These are phyloP conservation scores for Podosphaera fusca DNA, from an alignment of 2,329 filamentous ascomycete species.

Conservation along the genomic window DNA sequence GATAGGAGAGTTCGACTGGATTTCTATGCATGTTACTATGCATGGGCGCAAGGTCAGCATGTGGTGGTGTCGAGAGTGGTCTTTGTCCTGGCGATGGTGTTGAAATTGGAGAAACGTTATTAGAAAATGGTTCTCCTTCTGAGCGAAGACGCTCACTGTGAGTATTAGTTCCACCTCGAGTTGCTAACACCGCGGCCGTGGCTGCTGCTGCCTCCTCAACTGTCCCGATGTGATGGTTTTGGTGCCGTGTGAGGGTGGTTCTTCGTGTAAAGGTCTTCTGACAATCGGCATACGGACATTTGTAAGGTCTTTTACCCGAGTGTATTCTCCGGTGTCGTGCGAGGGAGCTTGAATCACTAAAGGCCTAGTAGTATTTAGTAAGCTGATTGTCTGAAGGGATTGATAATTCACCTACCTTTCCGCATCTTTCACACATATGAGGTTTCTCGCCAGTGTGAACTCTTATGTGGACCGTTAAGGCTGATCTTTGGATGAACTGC, in stretches of 20 bases:
- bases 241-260: conserved; percentile 83
- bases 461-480: conserved; percentile 80
- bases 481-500: conserved; percentile 90
- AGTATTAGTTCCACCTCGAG: conserved; percentile 15
- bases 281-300: conserved; percentile 90
- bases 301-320: conserved; percentile 86
- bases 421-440: conserved; percentile 89
- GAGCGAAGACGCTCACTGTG: conserved; percentile 32
- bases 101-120: conserved; percentile 49
- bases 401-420: conserved; percentile 43
- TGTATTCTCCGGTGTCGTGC: conserved; percentile 87
- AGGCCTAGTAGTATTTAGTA: conserved; percentile 37
- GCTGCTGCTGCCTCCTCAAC: conserved; percentile 82
- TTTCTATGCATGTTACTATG: conserved; percentile 35
- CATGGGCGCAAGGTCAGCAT: conserved; percentile 47
- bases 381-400: conserved; percentile 3
- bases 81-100: conserved; percentile 71
- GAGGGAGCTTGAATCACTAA: conserved; percentile 86
- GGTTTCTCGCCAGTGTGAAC: conserved; percentile 97
- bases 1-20: conserved; percentile 44
- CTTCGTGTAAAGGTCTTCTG: conserved; percentile 95
- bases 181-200: conserved; percentile 64
- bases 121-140: conserved; percentile 48
- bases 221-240: conserved; percentile 87
- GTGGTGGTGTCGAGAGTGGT: conserved; percentile 57